These are phyloP conservation scores for Pulveroboletus ravenelii DNA, from an alignment of 768 basidiomycete species.

Conservation along the genomic window DNA sequence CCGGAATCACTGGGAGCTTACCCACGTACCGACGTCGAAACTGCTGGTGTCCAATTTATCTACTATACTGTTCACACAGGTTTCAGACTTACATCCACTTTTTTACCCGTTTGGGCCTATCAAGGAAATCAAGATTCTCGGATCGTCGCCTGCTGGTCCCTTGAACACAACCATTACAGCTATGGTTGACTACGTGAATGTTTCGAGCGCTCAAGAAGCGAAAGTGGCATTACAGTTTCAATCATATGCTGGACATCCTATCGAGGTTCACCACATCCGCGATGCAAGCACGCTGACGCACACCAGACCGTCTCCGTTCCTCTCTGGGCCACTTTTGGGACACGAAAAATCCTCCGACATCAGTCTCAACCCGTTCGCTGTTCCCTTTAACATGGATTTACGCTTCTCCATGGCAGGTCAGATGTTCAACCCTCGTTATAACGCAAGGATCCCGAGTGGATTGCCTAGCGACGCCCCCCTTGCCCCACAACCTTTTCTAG, in stretches of 20 bases:
- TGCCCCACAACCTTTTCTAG: slow-evolving; percentile 23
- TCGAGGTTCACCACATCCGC: slow-evolving; percentile 37
- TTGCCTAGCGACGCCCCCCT: slow-evolving; percentile 21
- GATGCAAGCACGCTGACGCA: slow-evolving; percentile 10
- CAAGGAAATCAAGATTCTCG: slow-evolving; percentile 53
- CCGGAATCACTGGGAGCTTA: slow-evolving; percentile 30
- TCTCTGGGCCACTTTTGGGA: slow-evolving; percentile 4
- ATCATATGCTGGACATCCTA: slow-evolving; percentile 46
- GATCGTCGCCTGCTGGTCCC: slow-evolving; percentile 29
- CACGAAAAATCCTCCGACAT: slow-evolving; percentile 19
- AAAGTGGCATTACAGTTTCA: slow-evolving; percentile 59
- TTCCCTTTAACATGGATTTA: slow-evolving; percentile 25
- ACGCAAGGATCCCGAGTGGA: slow-evolving; percentile 9
- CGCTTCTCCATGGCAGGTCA: slow-evolving; percentile 3
- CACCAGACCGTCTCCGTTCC: slow-evolving; percentile 2
- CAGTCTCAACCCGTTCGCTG: slow-evolving; percentile 31
- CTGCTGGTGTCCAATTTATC: slow-evolving; percentile 66
- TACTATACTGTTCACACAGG: slow-evolving; percentile 59
- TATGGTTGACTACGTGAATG: slow-evolving; percentile 58
- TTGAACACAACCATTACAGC: slow-evolving; percentile 45
- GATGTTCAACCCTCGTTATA: slow-evolving; percentile 4
- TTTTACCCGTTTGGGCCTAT: slow-evolving; percentile 69
- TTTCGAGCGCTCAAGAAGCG: slow-evolving; percentile 58
- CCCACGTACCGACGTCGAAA: slow-evolving; percentile 41
- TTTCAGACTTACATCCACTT: slow-evolving; percentile 65